These are phyloP conservation scores for Mycena crocata DNA, from an alignment of 768 basidiomycete species.

Conservation along the genomic window DNA sequence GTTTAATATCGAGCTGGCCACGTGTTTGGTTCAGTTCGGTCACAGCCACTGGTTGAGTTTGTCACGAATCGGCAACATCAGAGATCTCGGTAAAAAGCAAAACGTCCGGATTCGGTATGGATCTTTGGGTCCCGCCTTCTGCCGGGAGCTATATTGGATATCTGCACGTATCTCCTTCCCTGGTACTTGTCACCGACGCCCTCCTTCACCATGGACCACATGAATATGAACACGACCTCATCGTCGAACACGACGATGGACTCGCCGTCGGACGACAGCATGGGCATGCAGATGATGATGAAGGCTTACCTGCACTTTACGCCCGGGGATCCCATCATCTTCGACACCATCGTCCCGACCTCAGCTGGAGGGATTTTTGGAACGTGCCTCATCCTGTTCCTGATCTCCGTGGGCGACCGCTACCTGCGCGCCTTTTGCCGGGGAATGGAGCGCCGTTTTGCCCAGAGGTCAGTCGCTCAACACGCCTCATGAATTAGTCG, in stretches of 20 bases:
- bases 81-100: no score
- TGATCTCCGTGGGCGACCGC: slow-evolving; percentile 78
- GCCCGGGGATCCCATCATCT: slow-evolving; percentile 72
- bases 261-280: slow-evolving; percentile 35
- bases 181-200: not conserved
- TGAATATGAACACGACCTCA: slow-evolving; percentile 29
- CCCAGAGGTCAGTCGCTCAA: not conserved
- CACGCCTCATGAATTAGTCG: not conserved
- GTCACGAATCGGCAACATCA: no score
- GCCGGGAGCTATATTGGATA: no score
- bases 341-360: slow-evolving; percentile 74
- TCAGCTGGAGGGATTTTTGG: slow-evolving; percentile 79
- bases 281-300: slow-evolving; percentile 62
- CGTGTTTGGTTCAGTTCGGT: no score
- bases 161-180: not conserved
- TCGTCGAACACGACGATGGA: slow-evolving; percentile 2
- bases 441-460: slow-evolving; percentile 11
- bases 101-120: no score
- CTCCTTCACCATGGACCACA: slow-evolving; percentile 18
- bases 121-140: no score
- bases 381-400: slow-evolving; percentile 76
- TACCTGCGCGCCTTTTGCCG: slow-evolving; percentile 54
- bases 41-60: no score
- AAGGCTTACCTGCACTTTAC: slow-evolving; percentile 78
- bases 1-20: no score